phyloP scores from a whole-genome alignment of 1,139 yeast species.

The Geotrichum carabidarum region DNA sequence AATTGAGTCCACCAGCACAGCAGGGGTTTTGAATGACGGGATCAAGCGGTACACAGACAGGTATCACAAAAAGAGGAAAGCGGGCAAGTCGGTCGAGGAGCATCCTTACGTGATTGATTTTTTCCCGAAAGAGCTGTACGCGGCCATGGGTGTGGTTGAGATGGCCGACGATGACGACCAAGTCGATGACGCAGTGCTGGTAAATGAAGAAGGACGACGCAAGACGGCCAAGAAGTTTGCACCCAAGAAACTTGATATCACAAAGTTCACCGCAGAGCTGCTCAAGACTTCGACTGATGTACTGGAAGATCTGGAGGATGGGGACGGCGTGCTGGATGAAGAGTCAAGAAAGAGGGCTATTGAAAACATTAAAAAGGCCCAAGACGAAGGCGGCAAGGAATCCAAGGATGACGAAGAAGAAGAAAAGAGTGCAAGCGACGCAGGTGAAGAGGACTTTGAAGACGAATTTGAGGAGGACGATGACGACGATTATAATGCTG shows the following conservation, averaged over 20 bases:
- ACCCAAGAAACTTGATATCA: conserved; percentile 26
- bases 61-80: conserved; percentile 58
- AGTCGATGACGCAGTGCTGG: conserved; percentile 45
- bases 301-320: conserved; percentile 41
- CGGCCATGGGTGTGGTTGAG: conserved; percentile 60
- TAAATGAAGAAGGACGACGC: conserved; percentile 34
- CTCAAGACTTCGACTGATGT: conserved; percentile 36
- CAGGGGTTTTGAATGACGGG: conserved; percentile 30
- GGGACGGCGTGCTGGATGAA: conserved; percentile 46
- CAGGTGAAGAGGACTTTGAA: conserved; percentile 67
- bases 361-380: conserved; percentile 20
- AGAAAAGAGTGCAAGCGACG: conserved; percentile 51
- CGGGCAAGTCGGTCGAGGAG: conserved; percentile 74
- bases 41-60: conserved; percentile 38
- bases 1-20: conserved; percentile 6
- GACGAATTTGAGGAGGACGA: conserved; percentile 76
- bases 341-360: conserved; percentile 40
- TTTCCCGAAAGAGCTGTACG: conserved; percentile 76
- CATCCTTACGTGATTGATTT: conserved; percentile 60
- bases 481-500: conserved; percentile 68
- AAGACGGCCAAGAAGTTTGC: conserved; percentile 27
- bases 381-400: conserved; percentile 37
- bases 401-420: conserved; percentile 50
- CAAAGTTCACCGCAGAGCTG: conserved; percentile 32
- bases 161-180: conserved; percentile 40